Evolutionary conservation across 805 yeast species (phyloP).

Genomic region (Zygotorulaspora sp.): DNA sequence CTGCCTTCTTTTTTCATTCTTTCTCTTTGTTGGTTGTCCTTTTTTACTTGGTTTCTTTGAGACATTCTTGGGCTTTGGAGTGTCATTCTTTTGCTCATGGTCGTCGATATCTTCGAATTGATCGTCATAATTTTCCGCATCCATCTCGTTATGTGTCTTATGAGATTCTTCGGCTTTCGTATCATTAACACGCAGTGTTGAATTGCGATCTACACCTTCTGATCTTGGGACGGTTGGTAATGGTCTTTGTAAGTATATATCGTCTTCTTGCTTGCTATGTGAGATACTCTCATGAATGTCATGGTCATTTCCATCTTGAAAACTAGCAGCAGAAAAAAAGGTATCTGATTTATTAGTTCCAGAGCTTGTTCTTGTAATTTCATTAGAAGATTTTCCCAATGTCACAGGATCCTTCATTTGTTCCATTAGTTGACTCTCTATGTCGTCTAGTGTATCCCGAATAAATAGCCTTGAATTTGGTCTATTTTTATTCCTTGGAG

Average conservation of each 20-base stretch:
- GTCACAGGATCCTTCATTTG: constrained; percentile 14
- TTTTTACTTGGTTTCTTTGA: constrained; percentile 1
- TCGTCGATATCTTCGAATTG: constrained; percentile 21
- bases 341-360: constrained; percentile 20
- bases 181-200: constrained; percentile 8
- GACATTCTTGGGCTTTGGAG: neutral
- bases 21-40: constrained; percentile 4
- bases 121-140: constrained; percentile 13
- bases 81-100: constrained; percentile 6
- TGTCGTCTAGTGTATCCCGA: constrained; percentile 23
- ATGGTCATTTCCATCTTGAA: constrained; percentile 9
- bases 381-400: constrained; percentile 2
- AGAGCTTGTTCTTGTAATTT: constrained; percentile 11
- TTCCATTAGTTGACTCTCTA: constrained; percentile 20
- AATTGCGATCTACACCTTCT: constrained; percentile 11
- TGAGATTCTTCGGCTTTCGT: neutral
- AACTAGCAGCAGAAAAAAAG: constrained; percentile 27
- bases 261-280: constrained; percentile 10
- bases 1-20: constrained; percentile 11
- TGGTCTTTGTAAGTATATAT: constrained; percentile 23
- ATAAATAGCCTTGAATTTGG: constrained; percentile 29
- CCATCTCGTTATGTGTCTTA: constrained; percentile 4
- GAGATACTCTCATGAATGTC: constrained; percentile 7
- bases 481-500: constrained; percentile 33
- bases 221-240: constrained; percentile 21